These are phyloP conservation scores for Irpex sp. DNA, from an alignment of 1,284 basidiomycete genomes.

Conservation along the genomic window DNA sequence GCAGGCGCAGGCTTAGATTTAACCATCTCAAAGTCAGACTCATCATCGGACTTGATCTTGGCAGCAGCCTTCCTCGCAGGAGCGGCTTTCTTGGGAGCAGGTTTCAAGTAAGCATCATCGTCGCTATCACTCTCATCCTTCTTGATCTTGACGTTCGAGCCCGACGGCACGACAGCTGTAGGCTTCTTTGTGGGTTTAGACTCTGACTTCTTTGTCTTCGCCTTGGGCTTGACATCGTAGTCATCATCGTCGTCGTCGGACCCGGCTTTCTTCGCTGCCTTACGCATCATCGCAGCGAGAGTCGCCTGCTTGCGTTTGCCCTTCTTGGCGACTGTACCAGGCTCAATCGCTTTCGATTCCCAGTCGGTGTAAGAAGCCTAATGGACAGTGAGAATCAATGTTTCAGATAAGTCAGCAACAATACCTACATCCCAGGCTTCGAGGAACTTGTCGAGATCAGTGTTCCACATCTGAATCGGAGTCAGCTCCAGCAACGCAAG, in stretches of 20 bases:
- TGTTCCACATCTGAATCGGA: slow-evolving; percentile 88
- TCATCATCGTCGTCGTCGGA: slow-evolving; percentile 52
- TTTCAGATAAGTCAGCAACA: not conserved
- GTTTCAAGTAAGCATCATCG: slow-evolving; percentile 26
- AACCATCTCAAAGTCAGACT: slow-evolving; percentile 31
- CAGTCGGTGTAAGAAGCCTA: slow-evolving; percentile 64
- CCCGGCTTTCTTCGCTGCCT: slow-evolving; percentile 23
- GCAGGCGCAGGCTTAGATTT: slow-evolving; percentile 21
- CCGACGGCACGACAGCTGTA: slow-evolving; percentile 20
- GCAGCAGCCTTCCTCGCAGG: slow-evolving; percentile 26
- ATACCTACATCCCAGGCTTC: slow-evolving; percentile 78
- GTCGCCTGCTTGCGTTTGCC: slow-evolving; percentile 77
- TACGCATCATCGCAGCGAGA: slow-evolving; percentile 57
- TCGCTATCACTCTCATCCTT: slow-evolving; percentile 23
- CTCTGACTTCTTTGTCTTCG: slow-evolving; percentile 37
- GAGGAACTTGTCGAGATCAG: slow-evolving; percentile 84
- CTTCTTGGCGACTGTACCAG: slow-evolving; percentile 51
- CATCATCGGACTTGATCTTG: slow-evolving; percentile 19
- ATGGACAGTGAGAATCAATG: slow-evolving; percentile 13
- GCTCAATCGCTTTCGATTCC: slow-evolving; percentile 46
- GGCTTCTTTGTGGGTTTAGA: slow-evolving; percentile 26
- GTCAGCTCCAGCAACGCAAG: slow-evolving; percentile 75
- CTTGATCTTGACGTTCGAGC: slow-evolving; percentile 29
- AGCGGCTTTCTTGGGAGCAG: slow-evolving; percentile 22
- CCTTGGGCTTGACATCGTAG: slow-evolving; percentile 74